phyloP scores from a whole-genome alignment of 305 asterid genomes.

The Andrographis paniculata region DNA sequence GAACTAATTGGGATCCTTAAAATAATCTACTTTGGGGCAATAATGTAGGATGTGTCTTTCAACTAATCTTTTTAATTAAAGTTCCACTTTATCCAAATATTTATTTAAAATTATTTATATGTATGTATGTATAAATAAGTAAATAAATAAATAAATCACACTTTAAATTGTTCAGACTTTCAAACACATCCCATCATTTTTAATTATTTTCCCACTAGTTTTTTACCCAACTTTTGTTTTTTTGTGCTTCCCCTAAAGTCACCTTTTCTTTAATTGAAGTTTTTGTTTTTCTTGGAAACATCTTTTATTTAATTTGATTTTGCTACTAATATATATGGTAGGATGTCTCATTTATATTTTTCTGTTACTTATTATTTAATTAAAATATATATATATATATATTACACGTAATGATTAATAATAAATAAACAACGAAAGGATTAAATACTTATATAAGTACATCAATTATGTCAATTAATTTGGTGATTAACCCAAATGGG shows the following conservation, averaged over 20 bases:
- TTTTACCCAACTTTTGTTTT: slow-evolving; percentile 5
- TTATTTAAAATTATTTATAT: too few species aligned
- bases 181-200: slow-evolving; percentile 1
- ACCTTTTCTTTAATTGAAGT: slow-evolving; percentile 9
- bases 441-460: too few species aligned
- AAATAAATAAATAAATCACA: slow-evolving; percentile 14
- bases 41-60: slow-evolving; percentile 19
- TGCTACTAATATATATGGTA: background rate
- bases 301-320: background rate
- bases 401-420: too few species aligned
- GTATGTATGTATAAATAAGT: too few species aligned
- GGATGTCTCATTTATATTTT: background rate
- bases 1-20: slow-evolving; percentile 27
- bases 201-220: slow-evolving; percentile 11
- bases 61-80: slow-evolving; percentile 17
- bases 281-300: slow-evolving; percentile 2
- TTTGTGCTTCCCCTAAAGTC: slow-evolving; percentile 5
- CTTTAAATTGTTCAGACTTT: slow-evolving; percentile 23
- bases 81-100: slow-evolving; percentile 10
- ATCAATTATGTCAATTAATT: too few species aligned
- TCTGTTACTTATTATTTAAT: background rate
- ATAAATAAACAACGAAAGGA: too few species aligned
- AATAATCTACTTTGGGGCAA: slow-evolving; percentile 26
- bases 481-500: too few species aligned
- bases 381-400: too few species aligned